Evolutionary conservation across 139 green algal species (phyloP), one percentile per base, ranked within the genome.

Genomic region (Chlorella sp.): DNA sequence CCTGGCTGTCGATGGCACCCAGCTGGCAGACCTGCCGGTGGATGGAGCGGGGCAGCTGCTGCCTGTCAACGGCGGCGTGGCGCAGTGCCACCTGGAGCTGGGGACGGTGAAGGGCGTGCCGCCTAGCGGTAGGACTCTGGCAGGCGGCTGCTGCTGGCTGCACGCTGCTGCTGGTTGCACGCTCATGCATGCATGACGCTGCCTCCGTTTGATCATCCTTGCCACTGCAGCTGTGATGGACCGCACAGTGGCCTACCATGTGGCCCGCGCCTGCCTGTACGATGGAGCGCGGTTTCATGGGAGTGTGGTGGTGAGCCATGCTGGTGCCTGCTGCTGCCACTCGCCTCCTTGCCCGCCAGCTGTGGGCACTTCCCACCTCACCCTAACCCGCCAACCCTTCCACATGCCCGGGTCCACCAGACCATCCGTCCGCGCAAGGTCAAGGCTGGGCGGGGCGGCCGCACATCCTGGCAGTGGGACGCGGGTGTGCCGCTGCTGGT

Each of bases 251-350:
- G 69, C 47, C 11, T 28, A 30, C 32, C 16, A 79, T 18, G 68
- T 34, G 15, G 55, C 69, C 11, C 68, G 80, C 3, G 16, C 51
- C 18, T 85, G 80, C 69, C 69, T 85, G 11, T 85, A 73, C 26
- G 80, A 85, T 32, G 80, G 80, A 28, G 21, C 51, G 15, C 68
- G 69, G 26, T 85, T 85, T 69, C 55, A 63, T 34, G 80, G 80
- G 16, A 71, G 55, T 25, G 80, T 78, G 30, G 55, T 69, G 67
- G 80, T 41, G 23, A 51, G 80, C 17, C n/a, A n/a, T 83, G 57
- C 51, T 60, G 51, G 12, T n/a, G n/a, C n/a, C n/a, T n/a, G n/a
- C n/a, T n/a, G n/a, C n/a, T n/a, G n/a, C n/a, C n/a, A n/a, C n/a
- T n/a, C n/a, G n/a, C n/a, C n/a, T n/a, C n/a, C n/a, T n/a, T n/a